phyloP scores from a whole-genome alignment of 139 green algal genomes.

The Raphidocelis subcapitata region DNA sequence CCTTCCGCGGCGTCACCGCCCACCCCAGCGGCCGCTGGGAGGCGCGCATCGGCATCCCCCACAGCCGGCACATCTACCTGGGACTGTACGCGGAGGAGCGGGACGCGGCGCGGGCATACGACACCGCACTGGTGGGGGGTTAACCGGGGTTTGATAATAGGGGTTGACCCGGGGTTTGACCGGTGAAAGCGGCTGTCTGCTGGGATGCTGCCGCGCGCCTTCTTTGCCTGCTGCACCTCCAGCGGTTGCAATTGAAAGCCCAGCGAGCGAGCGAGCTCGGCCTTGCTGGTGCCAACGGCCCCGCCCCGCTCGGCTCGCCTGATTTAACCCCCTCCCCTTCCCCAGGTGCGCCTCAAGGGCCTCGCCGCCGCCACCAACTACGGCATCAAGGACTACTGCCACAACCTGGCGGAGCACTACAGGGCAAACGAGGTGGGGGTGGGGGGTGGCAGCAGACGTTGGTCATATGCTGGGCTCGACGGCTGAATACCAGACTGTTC shows the following conservation, averaged over 20 bases:
- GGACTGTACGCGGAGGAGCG: slow-evolving; percentile 67
- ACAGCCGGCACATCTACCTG: slow-evolving; percentile 83
- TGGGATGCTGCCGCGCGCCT: background rate
- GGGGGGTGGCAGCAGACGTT: too few relatives aligned
- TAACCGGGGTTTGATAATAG: background rate
- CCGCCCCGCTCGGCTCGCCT: background rate
- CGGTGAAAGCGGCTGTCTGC: slow-evolving; percentile 10
- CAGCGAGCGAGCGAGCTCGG: background rate
- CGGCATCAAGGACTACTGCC: slow-evolving; percentile 51
- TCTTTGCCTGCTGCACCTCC: background rate
- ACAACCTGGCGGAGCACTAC: slow-evolving; percentile 68
- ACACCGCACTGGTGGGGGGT: slow-evolving; percentile 43
- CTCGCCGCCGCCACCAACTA: slow-evolving; percentile 85
- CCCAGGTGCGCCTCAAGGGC: slow-evolving; percentile 59
- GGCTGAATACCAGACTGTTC: too few relatives aligned
- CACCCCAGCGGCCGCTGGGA: slow-evolving; percentile 88
- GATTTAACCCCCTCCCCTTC: background rate
- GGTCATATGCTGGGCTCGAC: too few relatives aligned
- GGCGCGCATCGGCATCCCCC: slow-evolving; percentile 81
- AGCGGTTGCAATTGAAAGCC: too few relatives aligned
- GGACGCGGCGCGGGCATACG: slow-evolving; percentile 61
- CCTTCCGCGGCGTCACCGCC: slow-evolving; percentile 82
- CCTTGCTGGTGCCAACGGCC: background rate
- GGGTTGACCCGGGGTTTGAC: slow-evolving; percentile 20
- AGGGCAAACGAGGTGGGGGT: slow-evolving; percentile 46